Percentiles rank a stretch among this genome's conserved stretches.
Evolutionary conservation across 257 asterid genomes (phyloP).

Genomic region (Rubia yunnanensis): DNA sequence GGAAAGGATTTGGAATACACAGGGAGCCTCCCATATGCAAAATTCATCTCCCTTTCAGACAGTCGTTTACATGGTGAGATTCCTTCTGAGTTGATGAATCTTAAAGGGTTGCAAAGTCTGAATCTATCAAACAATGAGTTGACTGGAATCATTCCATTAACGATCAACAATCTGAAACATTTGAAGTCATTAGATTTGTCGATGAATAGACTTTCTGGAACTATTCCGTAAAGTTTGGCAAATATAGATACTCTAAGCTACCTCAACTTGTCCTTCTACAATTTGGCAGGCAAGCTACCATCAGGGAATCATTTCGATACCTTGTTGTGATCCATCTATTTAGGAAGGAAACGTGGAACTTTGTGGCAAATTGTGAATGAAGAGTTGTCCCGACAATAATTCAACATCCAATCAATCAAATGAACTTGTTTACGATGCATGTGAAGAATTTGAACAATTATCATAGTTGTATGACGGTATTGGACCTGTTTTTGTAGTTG

Average conservation of each 20-base stretch:
- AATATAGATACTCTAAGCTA: neutral
- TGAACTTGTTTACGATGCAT: neutral
- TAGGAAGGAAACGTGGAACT: neutral
- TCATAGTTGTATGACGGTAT: neutral
- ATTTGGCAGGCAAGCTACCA: neutral
- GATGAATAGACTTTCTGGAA: neutral
- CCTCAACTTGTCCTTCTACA: neutral
- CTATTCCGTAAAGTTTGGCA: neutral
- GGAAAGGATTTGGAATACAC: slow-evolving; percentile 5
- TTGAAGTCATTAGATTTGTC: neutral
- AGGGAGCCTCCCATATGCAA: neutral
- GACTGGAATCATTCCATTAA: neutral
- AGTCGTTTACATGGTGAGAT: slow-evolving; percentile 9
- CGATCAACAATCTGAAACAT: neutral
- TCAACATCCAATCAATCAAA: neutral
- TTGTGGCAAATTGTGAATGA: neutral
- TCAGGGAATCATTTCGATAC: neutral
- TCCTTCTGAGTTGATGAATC: slow-evolving; percentile 1
- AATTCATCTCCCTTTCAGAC: neutral
- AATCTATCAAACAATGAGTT: neutral
- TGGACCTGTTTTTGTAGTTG: neutral
- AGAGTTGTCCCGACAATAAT: neutral
- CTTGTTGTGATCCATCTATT: neutral
- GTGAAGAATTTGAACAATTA: neutral
- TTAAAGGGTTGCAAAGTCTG: neutral